phyloP scores from a whole-genome alignment of 176 grass and related monocot genomes.

The Puccinellia tenuiflora region DNA sequence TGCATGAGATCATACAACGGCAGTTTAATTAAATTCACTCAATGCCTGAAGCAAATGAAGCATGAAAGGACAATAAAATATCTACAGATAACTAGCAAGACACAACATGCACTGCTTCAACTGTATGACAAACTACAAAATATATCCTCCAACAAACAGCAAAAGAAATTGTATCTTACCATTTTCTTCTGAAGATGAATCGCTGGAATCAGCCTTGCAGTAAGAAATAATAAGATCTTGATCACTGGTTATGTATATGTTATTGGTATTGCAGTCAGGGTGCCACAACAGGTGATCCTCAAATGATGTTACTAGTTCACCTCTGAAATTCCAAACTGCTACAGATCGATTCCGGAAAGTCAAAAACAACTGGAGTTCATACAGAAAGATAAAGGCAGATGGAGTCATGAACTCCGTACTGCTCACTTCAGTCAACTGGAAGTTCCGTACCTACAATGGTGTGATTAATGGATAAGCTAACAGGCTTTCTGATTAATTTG shows the following conservation, averaged over 20 bases:
- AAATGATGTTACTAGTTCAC: conserved; percentile 91
- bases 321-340: conserved; percentile 89
- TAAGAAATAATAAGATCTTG: conserved; percentile 95
- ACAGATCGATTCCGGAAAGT: conserved; percentile 78
- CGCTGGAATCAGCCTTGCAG: conserved; percentile 78
- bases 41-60: not conserved
- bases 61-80: not conserved
- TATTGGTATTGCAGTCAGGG: conserved; percentile 91
- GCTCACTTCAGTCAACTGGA: conserved; percentile 78
- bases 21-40: not conserved
- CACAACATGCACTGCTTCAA: not conserved
- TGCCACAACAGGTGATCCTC: conserved; percentile 93
- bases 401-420: conserved; percentile 89
- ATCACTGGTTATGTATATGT: conserved; percentile 93
- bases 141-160: not conserved
- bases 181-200: conserved; percentile 58
- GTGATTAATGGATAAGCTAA: conserved; percentile 5
- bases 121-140: not conserved
- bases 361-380: conserved; percentile 80
- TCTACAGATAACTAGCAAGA: not conserved
- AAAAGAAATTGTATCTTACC: conserved; percentile 22
- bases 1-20: not conserved
- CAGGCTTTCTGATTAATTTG: not conserved
- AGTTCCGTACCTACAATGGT: conserved; percentile 60
- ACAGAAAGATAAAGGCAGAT: conserved; percentile 87